phyloP scores from a whole-genome alignment of 75 land plant genomes.

The Gnetum montanum region DNA sequence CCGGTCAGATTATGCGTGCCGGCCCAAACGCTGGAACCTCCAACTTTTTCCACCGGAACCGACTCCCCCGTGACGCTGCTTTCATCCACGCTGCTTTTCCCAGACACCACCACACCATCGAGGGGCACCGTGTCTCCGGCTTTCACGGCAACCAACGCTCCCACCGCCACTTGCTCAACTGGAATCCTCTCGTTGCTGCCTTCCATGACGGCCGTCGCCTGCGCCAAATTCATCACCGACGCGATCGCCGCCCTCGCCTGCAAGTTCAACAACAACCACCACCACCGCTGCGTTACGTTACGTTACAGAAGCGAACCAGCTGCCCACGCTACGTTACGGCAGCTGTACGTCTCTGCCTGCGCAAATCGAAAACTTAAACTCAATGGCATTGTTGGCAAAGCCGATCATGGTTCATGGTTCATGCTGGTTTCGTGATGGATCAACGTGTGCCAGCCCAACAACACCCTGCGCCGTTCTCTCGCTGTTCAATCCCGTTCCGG shows the following conservation, averaged over 20 bases:
- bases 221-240: conserved; percentile 63
- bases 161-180: conserved; percentile 54
- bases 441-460: no score
- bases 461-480: no score
- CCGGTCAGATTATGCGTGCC: conserved; percentile 87
- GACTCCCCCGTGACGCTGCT: conserved; percentile 86
- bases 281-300: neutral
- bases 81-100: conserved; percentile 77
- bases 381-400: neutral
- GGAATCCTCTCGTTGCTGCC: conserved; percentile 55
- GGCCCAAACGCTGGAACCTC: conserved; percentile 67
- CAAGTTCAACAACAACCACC: no score
- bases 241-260: conserved; percentile 81
- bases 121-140: conserved; percentile 86
- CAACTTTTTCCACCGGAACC: conserved; percentile 64
- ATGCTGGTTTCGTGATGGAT: neutral
- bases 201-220: conserved; percentile 67
- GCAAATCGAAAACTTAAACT: neutral
- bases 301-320: neutral
- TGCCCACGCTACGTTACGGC: no score
- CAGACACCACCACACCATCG: conserved; percentile 80
- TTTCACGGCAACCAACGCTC: conserved; percentile 67
- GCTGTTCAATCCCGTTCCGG: no score
- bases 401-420: neutral
- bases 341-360: no score